Evolutionary conservation across 352 stramenopile species (phyloP), one percentile per base, ranked within the genome.

Genomic region (Globisporangium splendens): DNA sequence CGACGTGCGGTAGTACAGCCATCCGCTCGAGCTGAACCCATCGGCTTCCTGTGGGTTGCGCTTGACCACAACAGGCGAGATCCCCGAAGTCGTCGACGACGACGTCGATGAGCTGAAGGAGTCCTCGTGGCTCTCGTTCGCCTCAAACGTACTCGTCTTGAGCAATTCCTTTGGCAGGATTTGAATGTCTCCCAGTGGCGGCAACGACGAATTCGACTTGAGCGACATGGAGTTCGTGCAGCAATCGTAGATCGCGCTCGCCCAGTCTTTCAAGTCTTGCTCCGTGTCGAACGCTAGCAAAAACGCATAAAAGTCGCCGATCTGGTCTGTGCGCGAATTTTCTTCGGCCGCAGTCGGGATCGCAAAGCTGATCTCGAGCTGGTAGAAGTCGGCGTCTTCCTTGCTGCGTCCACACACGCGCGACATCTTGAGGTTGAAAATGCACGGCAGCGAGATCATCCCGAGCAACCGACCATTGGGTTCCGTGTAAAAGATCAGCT

Each of bases 191-290:
- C 73, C 79, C 1, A 93, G 67, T 7, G 79, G 77, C 18, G 70
- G 72, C 20, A 95, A 54, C 5, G 75, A 79, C 14, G 76, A 62
- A 31, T 77, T 88, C 8, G 70, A 72, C 58, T 93, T 86, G n/a
- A 93, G 63, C 22, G 83, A 89, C 83, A 93, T 91, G 1, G 86
- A 92, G 59, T 95, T 95, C 3, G 86, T 93, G 46, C 83, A 93
- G 63, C 86, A 93, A 22, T 95, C 79, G 60, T 90, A 92, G 51
- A 95, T 93, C 14, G 77, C 72, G 8, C 75, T 60, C 1, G 86
- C 83, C 86, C 86, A 95, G 48, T 92, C 72, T 0, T 73, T 81
- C 15, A 95, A 63, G 8, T 84, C 77, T 14, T 75, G 59, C 33
- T 93, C 80, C 12, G 73, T 89, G 50, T 91, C 83, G 46, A 95